These are phyloP conservation scores for Holtermanniella nyarrowii DNA, from an alignment of 768 basidiomycete species.

Conservation along the genomic window DNA sequence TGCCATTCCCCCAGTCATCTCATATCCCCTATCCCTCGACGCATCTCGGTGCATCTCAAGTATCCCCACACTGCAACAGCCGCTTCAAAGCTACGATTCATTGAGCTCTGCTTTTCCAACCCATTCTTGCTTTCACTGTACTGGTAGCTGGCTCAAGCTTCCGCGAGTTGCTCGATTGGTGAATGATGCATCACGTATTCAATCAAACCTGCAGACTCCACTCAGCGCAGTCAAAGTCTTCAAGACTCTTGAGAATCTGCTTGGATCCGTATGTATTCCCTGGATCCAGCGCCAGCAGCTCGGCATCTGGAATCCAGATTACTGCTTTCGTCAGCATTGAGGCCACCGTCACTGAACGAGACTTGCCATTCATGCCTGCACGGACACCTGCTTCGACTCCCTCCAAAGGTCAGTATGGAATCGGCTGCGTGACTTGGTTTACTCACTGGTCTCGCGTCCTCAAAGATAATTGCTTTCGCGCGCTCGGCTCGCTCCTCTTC, in stretches of 20 bases:
- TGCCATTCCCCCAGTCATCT: no score
- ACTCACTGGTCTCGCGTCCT: constrained; percentile 34
- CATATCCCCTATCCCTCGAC: no score
- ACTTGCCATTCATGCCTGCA: constrained; percentile 39
- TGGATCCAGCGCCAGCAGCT: constrained; percentile 29
- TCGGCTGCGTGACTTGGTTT: background rate
- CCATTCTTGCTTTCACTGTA: no score
- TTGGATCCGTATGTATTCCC: constrained; percentile 28
- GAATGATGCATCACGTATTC: no score
- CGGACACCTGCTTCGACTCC: constrained; percentile 36
- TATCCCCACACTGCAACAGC: no score
- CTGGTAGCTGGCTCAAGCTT: no score
- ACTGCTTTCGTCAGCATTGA: constrained; percentile 13
- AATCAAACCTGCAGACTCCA: constrained; percentile 39
- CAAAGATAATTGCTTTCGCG: constrained; percentile 32
- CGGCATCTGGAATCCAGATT: constrained; percentile 36
- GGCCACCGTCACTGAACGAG: background rate
- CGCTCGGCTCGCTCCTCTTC: constrained; percentile 25
- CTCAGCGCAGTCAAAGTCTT: constrained; percentile 27
- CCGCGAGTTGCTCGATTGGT: no score
- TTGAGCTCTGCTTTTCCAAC: no score
- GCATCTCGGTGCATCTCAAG: no score
- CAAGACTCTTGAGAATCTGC: constrained; percentile 22
- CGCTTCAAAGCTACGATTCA: no score
- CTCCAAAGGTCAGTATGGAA: constrained; percentile 2